Base-by-base conservation (phyloP, 805 yeast species). In the Pichia thaimueangensis region DNA sequence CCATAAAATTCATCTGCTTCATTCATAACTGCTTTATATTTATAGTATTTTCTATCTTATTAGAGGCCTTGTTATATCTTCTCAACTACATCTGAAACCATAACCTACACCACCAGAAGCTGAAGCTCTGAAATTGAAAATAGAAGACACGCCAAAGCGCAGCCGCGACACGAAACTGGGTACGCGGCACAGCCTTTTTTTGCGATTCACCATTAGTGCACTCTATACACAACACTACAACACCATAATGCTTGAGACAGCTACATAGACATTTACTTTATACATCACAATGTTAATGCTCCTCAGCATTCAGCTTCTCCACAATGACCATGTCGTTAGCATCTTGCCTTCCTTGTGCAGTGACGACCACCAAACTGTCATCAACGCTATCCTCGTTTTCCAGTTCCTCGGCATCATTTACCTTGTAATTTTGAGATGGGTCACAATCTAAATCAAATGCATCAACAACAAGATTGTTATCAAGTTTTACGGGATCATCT, bases 1-100 rank as follows among this genome's bases (percentile, higher is more conserved):
- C 51, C 48, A 25, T 42, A 47, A 41, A 42, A 52, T 16, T 37
- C 48, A 10, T 39, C 45, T 1, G 42, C 45, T 37, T 49, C 48
- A 6, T n/a, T 30, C 42, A 38, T 39, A 11, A n/a, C n/a, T n/a
- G n/a, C n/a, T n/a, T 15, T 15, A 16, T 31, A 16, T 21, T 31
- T 29, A 7, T 29, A 16, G 17, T 29, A 7, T n/a, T n/a, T n/a
- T n/a, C n/a, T n/a, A n/a, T n/a, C n/a, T n/a, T n/a, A n/a, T n/a
- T n/a, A n/a, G n/a, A n/a, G n/a, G n/a, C n/a, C n/a, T n/a, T n/a
- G n/a, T n/a, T n/a, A n/a, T n/a, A n/a, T n/a, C n/a, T n/a, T n/a
- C n/a, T n/a, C n/a, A n/a, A n/a, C n/a, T n/a, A n/a, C n/a, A n/a
- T n/a, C n/a, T n/a, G n/a, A n/a, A n/a, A n/a, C n/a, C n/a, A n/a